Conservation (phyloP, 2,329 filamentous ascomycete genomes). For the Beauveria pseudobassiana region DNA sequence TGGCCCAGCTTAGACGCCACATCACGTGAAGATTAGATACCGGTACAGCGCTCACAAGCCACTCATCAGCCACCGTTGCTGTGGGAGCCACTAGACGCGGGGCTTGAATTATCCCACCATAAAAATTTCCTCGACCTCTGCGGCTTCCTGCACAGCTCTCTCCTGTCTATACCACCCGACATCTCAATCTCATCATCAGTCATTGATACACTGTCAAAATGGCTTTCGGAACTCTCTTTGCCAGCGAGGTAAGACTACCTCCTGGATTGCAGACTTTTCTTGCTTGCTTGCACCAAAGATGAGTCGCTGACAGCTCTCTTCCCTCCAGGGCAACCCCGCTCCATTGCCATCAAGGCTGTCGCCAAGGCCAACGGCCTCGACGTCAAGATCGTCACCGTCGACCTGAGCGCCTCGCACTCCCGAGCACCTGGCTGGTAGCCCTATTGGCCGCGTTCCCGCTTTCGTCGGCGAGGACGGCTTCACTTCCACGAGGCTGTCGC, state of each 20-base stretch:
- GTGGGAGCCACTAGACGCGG: slow-evolving; percentile 23
- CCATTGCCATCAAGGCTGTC: slow-evolving; percentile 79
- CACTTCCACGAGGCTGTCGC: slow-evolving; percentile 82
- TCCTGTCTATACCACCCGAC: slow-evolving; percentile 19
- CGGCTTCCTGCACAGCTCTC: slow-evolving; percentile 16
- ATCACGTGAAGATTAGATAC: slow-evolving; percentile 22
- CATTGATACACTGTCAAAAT: slow-evolving; percentile 50
- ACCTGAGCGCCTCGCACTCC: slow-evolving; percentile 53
- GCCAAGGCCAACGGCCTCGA: slow-evolving; percentile 97
- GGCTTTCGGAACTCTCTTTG: slow-evolving; percentile 98
- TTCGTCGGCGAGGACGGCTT: slow-evolving; percentile 92
- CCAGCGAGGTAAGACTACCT: slow-evolving; percentile 56
- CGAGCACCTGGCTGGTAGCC: slow-evolving; percentile 81
- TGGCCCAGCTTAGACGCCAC: slow-evolving; percentile 5
- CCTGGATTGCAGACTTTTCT: background rate
- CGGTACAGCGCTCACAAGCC: background rate
- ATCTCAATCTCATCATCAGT: slow-evolving; percentile 19
- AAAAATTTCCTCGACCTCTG: slow-evolving; percentile 24
- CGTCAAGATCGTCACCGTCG: slow-evolving; percentile 71
- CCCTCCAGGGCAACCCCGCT: slow-evolving; percentile 73
- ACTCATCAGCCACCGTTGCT: slow-evolving; percentile 18
- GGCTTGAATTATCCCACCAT: slow-evolving; percentile 24
- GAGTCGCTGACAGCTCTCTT: slow-evolving; percentile 27
- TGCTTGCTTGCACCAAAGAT: slow-evolving; percentile 16
- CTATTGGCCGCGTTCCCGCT: slow-evolving; percentile 84